These are phyloP conservation scores for Blastomyces silverae DNA, from an alignment of 2,329 filamentous ascomycete species.

Conservation along the genomic window DNA sequence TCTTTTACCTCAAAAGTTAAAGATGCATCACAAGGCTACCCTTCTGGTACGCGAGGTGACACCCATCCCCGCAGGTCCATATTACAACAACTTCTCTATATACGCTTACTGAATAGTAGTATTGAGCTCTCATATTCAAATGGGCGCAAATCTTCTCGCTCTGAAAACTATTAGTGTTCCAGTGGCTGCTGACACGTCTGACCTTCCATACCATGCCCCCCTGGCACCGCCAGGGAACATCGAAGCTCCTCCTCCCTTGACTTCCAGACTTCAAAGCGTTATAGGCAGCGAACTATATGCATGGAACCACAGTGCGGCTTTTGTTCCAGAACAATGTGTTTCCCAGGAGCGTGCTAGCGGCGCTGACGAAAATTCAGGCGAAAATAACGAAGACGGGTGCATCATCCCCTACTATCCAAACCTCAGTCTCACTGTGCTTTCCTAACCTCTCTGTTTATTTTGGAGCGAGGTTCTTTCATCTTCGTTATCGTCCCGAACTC, in stretches of 20 bases:
- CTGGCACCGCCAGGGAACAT: background rate
- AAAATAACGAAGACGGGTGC: background rate
- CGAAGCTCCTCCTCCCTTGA: background rate
- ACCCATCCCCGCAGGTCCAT: background rate
- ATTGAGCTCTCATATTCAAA: background rate
- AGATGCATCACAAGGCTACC: background rate
- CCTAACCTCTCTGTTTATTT: conserved; percentile 25
- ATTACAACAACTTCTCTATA: background rate
- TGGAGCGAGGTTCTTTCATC: conserved; percentile 29
- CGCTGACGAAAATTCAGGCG: background rate
- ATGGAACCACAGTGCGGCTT: conserved; percentile 12
- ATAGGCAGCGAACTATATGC: background rate
- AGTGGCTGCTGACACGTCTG: background rate
- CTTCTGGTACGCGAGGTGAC: background rate
- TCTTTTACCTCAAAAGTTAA: background rate
- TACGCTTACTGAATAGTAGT: background rate
- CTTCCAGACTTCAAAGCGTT: background rate
- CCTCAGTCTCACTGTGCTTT: conserved; percentile 23
- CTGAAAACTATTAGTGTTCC: background rate
- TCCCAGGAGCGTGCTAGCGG: background rate
- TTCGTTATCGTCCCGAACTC: conserved; percentile 29
- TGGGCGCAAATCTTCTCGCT: background rate
- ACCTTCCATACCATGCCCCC: background rate
- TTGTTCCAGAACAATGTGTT: background rate
- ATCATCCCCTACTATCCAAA: conserved; percentile 23